Evolutionary conservation across 2,329 filamentous ascomycete genomes (phyloP).

Genomic region (Curvularia hawaiiensis): DNA sequence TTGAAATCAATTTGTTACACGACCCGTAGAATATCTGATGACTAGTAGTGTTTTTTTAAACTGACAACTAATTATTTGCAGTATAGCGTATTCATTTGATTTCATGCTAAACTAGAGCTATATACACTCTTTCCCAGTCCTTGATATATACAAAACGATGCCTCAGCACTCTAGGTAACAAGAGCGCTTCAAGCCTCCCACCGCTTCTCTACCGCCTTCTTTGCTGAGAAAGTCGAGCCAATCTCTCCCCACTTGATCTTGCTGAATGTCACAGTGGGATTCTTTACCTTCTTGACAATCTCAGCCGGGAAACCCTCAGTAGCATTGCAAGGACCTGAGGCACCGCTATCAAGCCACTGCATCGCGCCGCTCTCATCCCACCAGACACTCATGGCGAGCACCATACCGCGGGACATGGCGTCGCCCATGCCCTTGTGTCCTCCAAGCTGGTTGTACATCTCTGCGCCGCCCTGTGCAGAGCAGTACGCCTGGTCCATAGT

Average conservation of each 20-base stretch:
- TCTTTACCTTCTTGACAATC: conserved; percentile 55
- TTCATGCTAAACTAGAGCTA: neutral
- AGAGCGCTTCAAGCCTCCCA: conserved; percentile 23
- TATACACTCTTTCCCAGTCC: neutral
- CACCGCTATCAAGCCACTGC: conserved; percentile 62
- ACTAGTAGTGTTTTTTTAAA: no score
- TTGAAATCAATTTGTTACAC: no score
- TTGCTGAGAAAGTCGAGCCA: conserved; percentile 55
- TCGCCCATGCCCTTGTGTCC: conserved; percentile 54
- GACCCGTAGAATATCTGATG: neutral
- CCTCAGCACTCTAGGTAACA: neutral
- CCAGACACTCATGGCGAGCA: conserved; percentile 62
- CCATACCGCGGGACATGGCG: conserved; percentile 57
- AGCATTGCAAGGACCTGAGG: conserved; percentile 59
- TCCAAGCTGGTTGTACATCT: conserved; percentile 45
- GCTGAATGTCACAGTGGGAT: conserved; percentile 59
- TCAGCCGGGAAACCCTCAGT: conserved; percentile 59
- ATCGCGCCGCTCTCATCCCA: conserved; percentile 60
- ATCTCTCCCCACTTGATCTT: conserved; percentile 67
- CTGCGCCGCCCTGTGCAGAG: conserved; percentile 32
- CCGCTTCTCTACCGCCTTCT: conserved; percentile 17
- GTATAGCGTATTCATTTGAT: neutral
- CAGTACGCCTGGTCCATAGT: conserved; percentile 43
- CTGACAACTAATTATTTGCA: neutral
- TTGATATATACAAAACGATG: neutral